Percentiles rank a stretch among this genome's conserved stretches.
These are phyloP conservation scores for Terfezia boudieri DNA, from an alignment of 495 filamentous ascomycete species.

Conservation along the genomic window DNA sequence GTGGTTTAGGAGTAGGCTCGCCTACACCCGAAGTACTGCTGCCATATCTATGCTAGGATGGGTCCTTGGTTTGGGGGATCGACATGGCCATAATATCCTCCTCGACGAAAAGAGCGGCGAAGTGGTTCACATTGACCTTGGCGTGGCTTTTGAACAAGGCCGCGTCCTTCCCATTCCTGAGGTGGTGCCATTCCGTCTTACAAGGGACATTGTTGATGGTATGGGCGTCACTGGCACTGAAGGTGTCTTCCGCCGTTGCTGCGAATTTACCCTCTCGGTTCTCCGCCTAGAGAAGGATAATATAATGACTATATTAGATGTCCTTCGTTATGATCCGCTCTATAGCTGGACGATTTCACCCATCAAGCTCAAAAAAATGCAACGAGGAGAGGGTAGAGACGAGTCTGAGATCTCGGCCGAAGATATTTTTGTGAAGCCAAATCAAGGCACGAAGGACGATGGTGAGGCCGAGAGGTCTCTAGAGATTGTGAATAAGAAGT, in stretches of 20 bases:
- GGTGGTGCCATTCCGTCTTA: conserved; percentile 82
- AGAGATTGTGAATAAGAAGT: conserved; percentile 80
- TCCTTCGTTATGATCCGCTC: conserved; percentile 84
- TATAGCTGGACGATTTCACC: conserved; percentile 90
- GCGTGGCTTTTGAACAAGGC: conserved; percentile 90
- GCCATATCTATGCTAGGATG: conserved; percentile 89
- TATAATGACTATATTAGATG: conserved; percentile 94
- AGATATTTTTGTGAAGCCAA: conserved; percentile 15
- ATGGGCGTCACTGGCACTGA: conserved; percentile 94
- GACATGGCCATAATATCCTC: conserved; percentile 91
- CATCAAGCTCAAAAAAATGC: conserved; percentile 54
- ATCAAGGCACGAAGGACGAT: conserved; percentile 39
- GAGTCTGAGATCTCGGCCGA: neutral
- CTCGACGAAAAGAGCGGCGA: conserved; percentile 78
- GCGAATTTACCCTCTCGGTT: conserved; percentile 89
- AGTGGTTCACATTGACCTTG: conserved; percentile 89
- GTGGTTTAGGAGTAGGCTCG: conserved; percentile 70
- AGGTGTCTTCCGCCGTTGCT: conserved; percentile 86
- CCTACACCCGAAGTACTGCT: conserved; percentile 80
- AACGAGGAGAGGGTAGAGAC: conserved; percentile 33
- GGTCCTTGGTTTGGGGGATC: conserved; percentile 81
- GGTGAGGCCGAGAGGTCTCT: conserved; percentile 82
- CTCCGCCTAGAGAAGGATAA: conserved; percentile 76
- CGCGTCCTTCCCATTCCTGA: conserved; percentile 82
- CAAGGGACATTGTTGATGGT: conserved; percentile 86